A percentile compares a stretch with the other conserved stretches of the same genome.
Evolutionary conservation across 2,329 filamentous ascomycete genomes (phyloP).

Genomic region (Fusarium virguliforme): DNA sequence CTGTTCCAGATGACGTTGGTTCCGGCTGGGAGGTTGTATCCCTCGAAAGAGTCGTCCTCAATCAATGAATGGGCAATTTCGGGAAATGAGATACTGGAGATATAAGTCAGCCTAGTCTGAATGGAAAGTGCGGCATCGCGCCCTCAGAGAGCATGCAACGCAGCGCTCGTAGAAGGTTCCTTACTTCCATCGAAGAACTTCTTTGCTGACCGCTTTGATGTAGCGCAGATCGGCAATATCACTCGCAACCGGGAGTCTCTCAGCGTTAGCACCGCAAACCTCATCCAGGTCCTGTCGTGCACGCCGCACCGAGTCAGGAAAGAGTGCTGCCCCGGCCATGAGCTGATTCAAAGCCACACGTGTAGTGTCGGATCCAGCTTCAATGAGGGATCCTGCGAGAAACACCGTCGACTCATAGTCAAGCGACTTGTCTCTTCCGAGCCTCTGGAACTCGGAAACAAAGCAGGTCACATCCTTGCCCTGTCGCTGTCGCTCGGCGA

Average conservation of each 20-base stretch:
- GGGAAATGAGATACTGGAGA: constrained; percentile 10
- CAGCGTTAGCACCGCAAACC: constrained; percentile 6
- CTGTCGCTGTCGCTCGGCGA: constrained; percentile 9
- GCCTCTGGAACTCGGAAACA: constrained; percentile 10
- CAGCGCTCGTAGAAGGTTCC: not conserved
- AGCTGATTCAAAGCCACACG: constrained; percentile 2
- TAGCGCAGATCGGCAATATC: not conserved
- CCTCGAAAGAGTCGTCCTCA: constrained; percentile 7
- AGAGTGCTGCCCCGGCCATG: constrained; percentile 8
- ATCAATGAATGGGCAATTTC: constrained; percentile 12
- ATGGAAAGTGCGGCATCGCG: not conserved
- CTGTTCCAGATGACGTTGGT: constrained; percentile 18
- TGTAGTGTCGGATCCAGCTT: constrained; percentile 6
- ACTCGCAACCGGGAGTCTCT: not conserved
- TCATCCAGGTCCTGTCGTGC: constrained; percentile 6
- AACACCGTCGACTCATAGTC: constrained; percentile 3
- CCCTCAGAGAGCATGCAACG: not conserved
- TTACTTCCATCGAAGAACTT: constrained; percentile 11
- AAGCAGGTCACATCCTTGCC: constrained; percentile 12
- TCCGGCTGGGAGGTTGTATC: constrained; percentile 6
- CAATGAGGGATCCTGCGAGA: constrained; percentile 7
- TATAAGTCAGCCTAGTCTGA: not conserved
- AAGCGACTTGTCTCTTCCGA: constrained; percentile 5
- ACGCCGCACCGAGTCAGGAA: constrained; percentile 3
- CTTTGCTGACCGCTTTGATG: constrained; percentile 2